Conservation (phyloP, 2,329 filamentous ascomycete species). For the Verticillium longisporum region DNA sequence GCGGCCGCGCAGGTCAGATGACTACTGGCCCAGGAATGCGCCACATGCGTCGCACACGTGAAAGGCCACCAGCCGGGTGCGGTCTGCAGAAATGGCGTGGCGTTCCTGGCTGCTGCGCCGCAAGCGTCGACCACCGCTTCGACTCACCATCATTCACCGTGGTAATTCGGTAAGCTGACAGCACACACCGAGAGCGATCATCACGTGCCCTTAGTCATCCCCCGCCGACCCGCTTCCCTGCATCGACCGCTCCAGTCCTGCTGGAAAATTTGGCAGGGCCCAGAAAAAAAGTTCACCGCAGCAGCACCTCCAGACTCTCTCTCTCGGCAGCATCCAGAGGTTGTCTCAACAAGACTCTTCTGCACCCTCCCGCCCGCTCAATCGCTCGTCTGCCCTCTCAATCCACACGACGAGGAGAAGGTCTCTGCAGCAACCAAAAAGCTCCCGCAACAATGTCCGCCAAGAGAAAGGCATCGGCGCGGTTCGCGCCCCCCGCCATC, state of each 20-base stretch:
- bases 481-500: constrained; percentile 48
- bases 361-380: background rate
- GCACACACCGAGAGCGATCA: too few relatives aligned
- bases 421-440: background rate
- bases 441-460: constrained; percentile 39
- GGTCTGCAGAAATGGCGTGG: background rate
- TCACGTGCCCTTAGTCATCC: background rate
- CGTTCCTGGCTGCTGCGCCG: background rate
- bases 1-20: constrained; percentile 7
- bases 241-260: background rate
- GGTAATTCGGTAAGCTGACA: too few relatives aligned
- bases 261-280: constrained; percentile 3
- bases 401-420: background rate
- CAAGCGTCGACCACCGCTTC: background rate
- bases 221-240: background rate
- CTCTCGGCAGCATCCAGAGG: background rate
- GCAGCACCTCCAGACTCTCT: background rate
- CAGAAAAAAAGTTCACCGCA: constrained; percentile 4
- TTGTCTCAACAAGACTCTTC: background rate
- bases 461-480: constrained; percentile 53
- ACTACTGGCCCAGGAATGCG: background rate
- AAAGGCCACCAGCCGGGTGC: background rate
- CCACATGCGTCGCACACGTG: background rate
- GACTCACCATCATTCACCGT: background rate
- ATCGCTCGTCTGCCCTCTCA: background rate